Percentiles rank a stretch among this genome's conserved stretches.
Evolutionary conservation across 2,329 filamentous ascomycete genomes (phyloP).

Genomic region (Exophiala bonariae): DNA sequence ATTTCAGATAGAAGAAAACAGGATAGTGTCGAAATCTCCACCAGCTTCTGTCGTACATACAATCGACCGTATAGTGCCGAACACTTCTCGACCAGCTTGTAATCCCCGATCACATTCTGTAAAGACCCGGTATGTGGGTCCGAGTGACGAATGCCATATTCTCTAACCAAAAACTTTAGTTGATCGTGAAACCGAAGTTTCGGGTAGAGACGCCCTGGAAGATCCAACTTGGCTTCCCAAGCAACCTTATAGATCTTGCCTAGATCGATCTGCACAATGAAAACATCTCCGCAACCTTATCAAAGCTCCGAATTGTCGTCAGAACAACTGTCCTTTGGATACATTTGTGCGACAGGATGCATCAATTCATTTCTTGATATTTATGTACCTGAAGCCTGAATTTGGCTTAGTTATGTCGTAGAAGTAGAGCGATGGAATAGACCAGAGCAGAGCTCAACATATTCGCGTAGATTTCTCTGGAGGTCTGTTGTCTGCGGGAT

Average conservation of each 20-base stretch:
- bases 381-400: no score
- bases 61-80: slow-evolving; percentile 18
- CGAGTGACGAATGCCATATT: slow-evolving; percentile 20
- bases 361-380: no score
- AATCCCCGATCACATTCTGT: slow-evolving; percentile 6
- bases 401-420: no score
- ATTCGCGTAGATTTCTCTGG: no score
- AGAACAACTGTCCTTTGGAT: slow-evolving; percentile 31
- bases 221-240: slow-evolving; percentile 42
- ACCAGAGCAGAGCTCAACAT: no score
- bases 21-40: slow-evolving; percentile 15
- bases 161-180: no score
- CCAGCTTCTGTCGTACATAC: slow-evolving; percentile 7
- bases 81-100: slow-evolving; percentile 16
- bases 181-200: slow-evolving; percentile 25
- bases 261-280: slow-evolving; percentile 39
- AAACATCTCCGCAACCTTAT: slow-evolving; percentile 31
- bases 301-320: slow-evolving; percentile 48
- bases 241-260: slow-evolving; percentile 34
- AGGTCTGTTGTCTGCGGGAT: no score
- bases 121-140: slow-evolving; percentile 22
- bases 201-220: slow-evolving; percentile 38
- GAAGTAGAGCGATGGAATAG: no score
- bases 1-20: slow-evolving; percentile 61
- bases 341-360: slow-evolving; percentile 51